These are phyloP conservation scores for Fusarium ambrosium DNA, from an alignment of 2,329 filamentous ascomycete species.

Conservation along the genomic window DNA sequence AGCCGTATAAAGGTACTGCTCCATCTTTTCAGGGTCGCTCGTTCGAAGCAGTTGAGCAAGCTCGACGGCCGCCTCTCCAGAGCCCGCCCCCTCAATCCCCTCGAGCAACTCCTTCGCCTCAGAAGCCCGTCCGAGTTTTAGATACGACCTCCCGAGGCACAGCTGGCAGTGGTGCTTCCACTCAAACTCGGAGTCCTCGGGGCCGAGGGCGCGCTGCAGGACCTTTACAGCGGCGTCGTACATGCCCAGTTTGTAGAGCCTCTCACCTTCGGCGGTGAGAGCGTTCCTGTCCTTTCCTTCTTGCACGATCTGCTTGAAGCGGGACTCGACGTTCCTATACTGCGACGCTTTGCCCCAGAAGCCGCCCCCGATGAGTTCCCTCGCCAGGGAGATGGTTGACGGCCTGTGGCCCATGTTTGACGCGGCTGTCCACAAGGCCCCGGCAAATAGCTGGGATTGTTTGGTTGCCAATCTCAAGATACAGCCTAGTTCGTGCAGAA, in stretches of 20 bases:
- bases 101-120: constrained; percentile 45
- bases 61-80: constrained; percentile 45
- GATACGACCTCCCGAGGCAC: constrained; percentile 44
- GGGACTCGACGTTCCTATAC: constrained; percentile 41
- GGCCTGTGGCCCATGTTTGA: constrained; percentile 48
- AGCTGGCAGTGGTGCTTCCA: constrained; percentile 47
- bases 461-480: constrained; percentile 39
- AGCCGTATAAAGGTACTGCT: constrained; percentile 46
- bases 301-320: constrained; percentile 50
- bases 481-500: constrained; percentile 48
- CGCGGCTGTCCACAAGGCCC: constrained; percentile 50
- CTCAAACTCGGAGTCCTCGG: constrained; percentile 40
- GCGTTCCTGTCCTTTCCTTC: constrained; percentile 52
- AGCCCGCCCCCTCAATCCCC: constrained; percentile 38
- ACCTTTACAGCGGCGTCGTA: constrained; percentile 39
- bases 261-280: constrained; percentile 51
- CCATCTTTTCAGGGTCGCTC: constrained; percentile 40
- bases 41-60: constrained; percentile 45
- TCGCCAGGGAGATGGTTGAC: constrained; percentile 49
- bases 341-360: constrained; percentile 36
- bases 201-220: constrained; percentile 45
- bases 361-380: constrained; percentile 37
- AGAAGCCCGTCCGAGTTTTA: constrained; percentile 34
- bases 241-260: constrained; percentile 43
- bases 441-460: constrained; percentile 32